Base-by-base conservation (phyloP, 2,329 filamentous ascomycete species). In the Lecanicillium sp. region DNA sequence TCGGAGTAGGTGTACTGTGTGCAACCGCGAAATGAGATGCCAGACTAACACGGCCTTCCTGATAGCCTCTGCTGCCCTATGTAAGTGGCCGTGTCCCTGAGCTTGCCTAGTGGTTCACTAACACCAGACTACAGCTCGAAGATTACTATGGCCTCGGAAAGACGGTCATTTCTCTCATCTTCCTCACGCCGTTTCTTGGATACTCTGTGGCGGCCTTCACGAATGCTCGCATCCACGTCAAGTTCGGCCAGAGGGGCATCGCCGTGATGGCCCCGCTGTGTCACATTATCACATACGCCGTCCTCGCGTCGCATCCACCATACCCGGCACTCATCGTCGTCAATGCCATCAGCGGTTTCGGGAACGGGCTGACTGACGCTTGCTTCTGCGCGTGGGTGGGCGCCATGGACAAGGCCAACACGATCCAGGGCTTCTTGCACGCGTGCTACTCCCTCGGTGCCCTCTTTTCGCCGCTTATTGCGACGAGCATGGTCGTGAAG, bases 391-490 rank as follows among this genome's bases (percentile, higher is more conserved):
- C 71, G 0, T 75, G 72, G 71, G 61, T 73, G 6, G 84, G 84
- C 1, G 77, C 74, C 39, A 84, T 88, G 79, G 74, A 79, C 9
- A 80, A 81, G 53, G 78, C 80, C 1, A 87, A 87, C 54, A 74
- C 84, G 33, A 67, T 87, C 1, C 72, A 84, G 5, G 83, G 84
- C 0, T 75, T 86, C 46, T 60, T 87, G 29, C 83, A 87, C 56
- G 75, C 75, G 0, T 79, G 74, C 48, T 87, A 86, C 58, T 83
- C 81, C 0, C 54, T 84, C 0, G 84, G 84, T 0, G 84, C 81
- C 0, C 72, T 84, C 0, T 66, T 86, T 2, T 70, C 78, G 3
- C 84, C 83, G 0, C 60, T 87, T 2, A 75, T 86, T 48, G 83
- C 83, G 1, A 87, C 84, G 0, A 75, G 72, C 0, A 78, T 88